Base-by-base conservation (phyloP, 306 rosid genomes). In the Amphicarpaea edgeworthii region DNA sequence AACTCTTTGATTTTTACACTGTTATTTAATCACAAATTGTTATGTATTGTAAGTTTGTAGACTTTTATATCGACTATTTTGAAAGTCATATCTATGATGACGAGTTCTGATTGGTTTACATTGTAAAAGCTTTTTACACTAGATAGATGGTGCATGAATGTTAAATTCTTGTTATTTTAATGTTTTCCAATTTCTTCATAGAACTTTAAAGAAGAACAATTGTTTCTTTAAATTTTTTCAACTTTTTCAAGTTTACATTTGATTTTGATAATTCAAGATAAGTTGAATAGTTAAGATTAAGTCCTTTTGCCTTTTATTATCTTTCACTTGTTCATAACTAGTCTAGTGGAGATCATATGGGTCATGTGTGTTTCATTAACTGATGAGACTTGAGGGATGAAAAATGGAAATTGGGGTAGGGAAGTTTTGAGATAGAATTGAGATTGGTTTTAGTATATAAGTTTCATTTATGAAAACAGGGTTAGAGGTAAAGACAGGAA, bases 371-470 rank as follows among this genome's bases (percentile, higher is more conserved):
- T 41, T 16, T 24, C 17, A 40, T 16, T 53, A 16, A 40, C 17
- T 41, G 57, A 28, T 67, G 59, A 43, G 45, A 50, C 37, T 30
- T 30, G 37, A 30, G 72, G 49, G 21, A 41, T 53, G 20, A 38
- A 50, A 51, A 60, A 60, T 59, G 42, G 23, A 26, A 24, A 26
- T 20, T 12, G 65, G 38, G 41, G 20, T 12, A 2, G 40, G 15
- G 20, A 12, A 40, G 11, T 64, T 62, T 62, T 19, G 32, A 5
- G 51, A 26, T 47, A 46, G 45, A 59, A 14, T 7, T 59, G 65
- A 28, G 8, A 20, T 58, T 6, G 40, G n/a, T 58, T 58, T 58
- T 26, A 26, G 12, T 12, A n/a, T n/a, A n/a, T n/a, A 24, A 9
- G 3, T 26, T 58, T 58, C 19, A 58, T 12, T 24, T 21, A 55